Base-by-base conservation (phyloP, 1,284 basidiomycete genomes). In the Cronartium quercuum region DNA sequence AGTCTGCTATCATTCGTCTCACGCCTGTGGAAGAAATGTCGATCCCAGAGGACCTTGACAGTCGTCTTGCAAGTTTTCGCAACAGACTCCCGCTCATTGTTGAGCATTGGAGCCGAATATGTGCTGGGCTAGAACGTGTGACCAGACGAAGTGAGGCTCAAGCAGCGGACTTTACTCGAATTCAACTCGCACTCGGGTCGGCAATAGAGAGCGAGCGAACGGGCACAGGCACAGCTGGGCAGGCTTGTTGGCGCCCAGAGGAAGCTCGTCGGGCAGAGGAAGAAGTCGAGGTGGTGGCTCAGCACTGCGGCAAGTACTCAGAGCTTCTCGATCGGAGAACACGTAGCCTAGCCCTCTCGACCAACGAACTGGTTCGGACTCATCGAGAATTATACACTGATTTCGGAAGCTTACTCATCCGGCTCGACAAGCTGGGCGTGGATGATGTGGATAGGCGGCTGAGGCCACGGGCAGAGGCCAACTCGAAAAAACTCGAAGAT, bases 21-120 rank as follows among this genome's bases (percentile, higher is more conserved):
- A 91, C 92, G 76, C 85, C 87, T 34, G 84, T 90, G 7, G 91
- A 95, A 81, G 92, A 95, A 82, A 93, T 94, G 90, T 85, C 87
- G 5, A 92, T 96, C 76, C 94, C 94, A 2, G 88, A 89, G 76
- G 92, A 96, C 82, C 84, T 96, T 6, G 92, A 94, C 77, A 89
- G 92, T 63, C 94, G 93, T 81, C 86, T 96, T 63, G 84, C 85
- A 88, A 51, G 57, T 9, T 68, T 94, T 18, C 88, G 90, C 38
- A 84, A 85, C 60, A 89, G 88, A 80, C 83, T 96, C 29, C 86
- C 84, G 57, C 84, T 86, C 4, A 83, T 95, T 60, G 90, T 96
- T 73, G 91, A 94, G 77, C 89, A 92, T 80, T 93, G 92, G 90
- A 92, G 93, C 79, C 88, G 91, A 78, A 90, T 96, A 80, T 91